phyloP scores from a whole-genome alignment of 73 alveolate genomes.

The Paramecium pentaurelia region DNA sequence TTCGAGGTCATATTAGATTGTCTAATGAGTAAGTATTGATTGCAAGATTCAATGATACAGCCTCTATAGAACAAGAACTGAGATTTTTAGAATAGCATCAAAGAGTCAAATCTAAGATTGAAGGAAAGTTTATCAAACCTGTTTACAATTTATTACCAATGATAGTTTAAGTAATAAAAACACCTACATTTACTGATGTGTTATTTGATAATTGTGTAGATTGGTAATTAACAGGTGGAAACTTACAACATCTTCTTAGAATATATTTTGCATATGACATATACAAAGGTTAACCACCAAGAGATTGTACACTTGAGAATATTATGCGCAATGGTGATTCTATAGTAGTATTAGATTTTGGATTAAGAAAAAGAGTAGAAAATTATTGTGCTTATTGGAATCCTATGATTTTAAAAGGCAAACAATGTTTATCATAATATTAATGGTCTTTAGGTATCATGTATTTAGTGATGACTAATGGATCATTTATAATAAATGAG shows the following conservation, averaged over 20 bases:
- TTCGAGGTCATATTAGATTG: not conserved
- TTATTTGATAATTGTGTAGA: conserved; percentile 5
- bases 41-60: not conserved
- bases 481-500: not conserved
- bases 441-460: conserved; percentile 6
- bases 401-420: conserved; percentile 19
- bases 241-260: not conserved
- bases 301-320: conserved; percentile 29
- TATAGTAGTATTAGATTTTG: not conserved
- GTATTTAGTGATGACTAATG: conserved; percentile 27
- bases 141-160: not conserved
- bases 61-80: not conserved
- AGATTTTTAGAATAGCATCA: not conserved
- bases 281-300: not conserved
- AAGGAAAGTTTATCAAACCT: not conserved
- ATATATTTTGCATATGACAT: not conserved
- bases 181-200: not conserved
- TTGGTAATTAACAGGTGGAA: conserved; percentile 6
- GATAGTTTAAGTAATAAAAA: not conserved
- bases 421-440: not conserved
- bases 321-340: conserved; percentile 20
- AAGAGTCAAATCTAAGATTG: not conserved
- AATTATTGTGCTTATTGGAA: conserved; percentile 24
- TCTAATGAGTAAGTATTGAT: not conserved
- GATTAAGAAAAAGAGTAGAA: not conserved